Base-by-base conservation (phyloP, 2,329 filamentous ascomycete species). In the Clarireedia hainanense region DNA sequence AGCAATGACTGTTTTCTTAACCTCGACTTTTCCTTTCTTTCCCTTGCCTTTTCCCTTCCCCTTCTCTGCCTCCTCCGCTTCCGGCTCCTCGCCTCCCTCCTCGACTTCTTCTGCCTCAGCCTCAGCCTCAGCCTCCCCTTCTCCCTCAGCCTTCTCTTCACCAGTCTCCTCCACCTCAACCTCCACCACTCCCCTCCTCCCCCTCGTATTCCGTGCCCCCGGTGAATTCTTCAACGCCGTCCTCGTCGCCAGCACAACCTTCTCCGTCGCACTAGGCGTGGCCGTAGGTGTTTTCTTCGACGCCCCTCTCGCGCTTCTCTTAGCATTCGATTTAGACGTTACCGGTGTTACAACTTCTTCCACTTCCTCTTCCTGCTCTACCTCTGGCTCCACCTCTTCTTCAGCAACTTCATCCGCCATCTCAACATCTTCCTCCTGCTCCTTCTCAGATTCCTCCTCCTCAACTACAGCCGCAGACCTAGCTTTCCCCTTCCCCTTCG, bases 341-440 rank as follows among this genome's bases (percentile, higher is more conserved):
- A 20, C 15, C 20, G 61, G 60, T 7, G 60, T 53, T 12, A 58
- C 56, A 26, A 58, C 55, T 37, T 56, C 54, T 36, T 48, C 49
- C 39, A 58, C 59, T 47, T 61, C 52, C 49, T 71, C 68, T 49
- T 71, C 68, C 68, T 42, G 39, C 51, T 12, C 34, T 36, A 49
- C 27, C 5, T 39, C 45, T 24, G 17, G 26, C 17, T 58, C 56
- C 6, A 50, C 58, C 24, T 58, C 58, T 12, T 30, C 50, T 34
- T 7, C 27, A 30, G 47, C 56, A 45, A 37, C 43, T 17, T 17
- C 39, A 34, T 23, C 30, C 9, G 26, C 20, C 23, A 42, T n/a
- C 10, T 49, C 34, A 65, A 45, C 42, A 45, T 46, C 42, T 46
- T 46, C 42, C n/a, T 65, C 68, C 47, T 70, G 67, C 68, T 57